phyloP scores from a whole-genome alignment of 805 yeast species.

The Wickerhamomyces kurtzmanii region DNA sequence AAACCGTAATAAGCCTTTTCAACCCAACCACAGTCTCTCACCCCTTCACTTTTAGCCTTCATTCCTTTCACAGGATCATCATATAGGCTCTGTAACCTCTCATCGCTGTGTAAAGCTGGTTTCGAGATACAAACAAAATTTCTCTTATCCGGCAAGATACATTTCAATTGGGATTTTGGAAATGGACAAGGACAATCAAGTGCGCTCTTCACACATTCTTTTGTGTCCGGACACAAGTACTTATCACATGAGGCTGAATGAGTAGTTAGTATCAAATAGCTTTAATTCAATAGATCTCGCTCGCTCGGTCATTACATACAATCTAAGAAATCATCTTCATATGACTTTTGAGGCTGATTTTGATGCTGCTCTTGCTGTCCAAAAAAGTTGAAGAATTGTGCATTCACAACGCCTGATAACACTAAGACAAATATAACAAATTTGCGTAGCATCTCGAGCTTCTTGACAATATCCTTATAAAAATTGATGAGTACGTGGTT shows the following conservation, averaged over 20 bases:
- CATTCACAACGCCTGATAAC: slow-evolving; percentile 12
- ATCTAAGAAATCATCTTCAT: slow-evolving; percentile 25
- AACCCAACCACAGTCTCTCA: slow-evolving; percentile 85
- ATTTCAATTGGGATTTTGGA: slow-evolving; percentile 76
- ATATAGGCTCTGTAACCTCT: slow-evolving; percentile 20
- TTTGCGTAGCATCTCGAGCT: too few species aligned
- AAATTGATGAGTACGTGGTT: slow-evolving; percentile 1
- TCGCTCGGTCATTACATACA: slow-evolving; percentile 5
- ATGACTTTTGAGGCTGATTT: slow-evolving; percentile 18
- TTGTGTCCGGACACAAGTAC: slow-evolving; percentile 79
- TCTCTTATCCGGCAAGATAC: slow-evolving; percentile 58
- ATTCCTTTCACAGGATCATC: slow-evolving; percentile 41
- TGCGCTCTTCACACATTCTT: slow-evolving; percentile 61
- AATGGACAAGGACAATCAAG: slow-evolving; percentile 85
- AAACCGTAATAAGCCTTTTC: slow-evolving; percentile 56
- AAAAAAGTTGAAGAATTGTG: slow-evolving; percentile 36
- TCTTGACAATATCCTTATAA: too few species aligned
- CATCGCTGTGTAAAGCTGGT: slow-evolving; percentile 47
- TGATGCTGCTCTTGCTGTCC: slow-evolving; percentile 28
- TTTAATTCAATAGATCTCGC: not conserved
- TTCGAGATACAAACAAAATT: slow-evolving; percentile 76
- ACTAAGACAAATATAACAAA: too few species aligned
- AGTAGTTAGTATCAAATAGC: not conserved
- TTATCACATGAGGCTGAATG: slow-evolving; percentile 37
- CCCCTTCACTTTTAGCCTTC: slow-evolving; percentile 32